phyloP scores from a whole-genome alignment of 2,329 filamentous ascomycete species.

The Bipolaris cookei region DNA sequence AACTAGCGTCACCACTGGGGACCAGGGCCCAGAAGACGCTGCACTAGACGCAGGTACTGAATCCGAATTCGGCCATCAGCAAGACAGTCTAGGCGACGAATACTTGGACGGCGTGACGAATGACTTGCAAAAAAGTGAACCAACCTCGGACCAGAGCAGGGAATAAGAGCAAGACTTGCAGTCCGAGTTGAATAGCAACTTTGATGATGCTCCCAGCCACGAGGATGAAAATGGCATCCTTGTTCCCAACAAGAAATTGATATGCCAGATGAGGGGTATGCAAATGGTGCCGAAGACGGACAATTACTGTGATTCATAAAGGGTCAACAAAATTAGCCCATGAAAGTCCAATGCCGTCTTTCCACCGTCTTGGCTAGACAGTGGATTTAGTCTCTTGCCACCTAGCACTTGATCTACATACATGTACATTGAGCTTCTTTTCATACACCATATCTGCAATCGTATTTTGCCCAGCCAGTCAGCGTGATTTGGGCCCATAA shows the following conservation, averaged over 20 bases:
- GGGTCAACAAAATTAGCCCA: background rate
- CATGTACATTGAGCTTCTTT: too few species aligned
- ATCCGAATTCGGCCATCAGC: background rate
- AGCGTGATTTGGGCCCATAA: too few species aligned
- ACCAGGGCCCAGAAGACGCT: background rate
- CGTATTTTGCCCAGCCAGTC: too few species aligned
- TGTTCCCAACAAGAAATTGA: background rate
- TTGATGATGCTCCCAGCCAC: background rate
- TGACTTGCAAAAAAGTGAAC: background rate
- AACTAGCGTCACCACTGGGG: background rate
- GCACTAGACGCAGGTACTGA: constrained; percentile 6
- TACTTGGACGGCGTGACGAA: background rate
- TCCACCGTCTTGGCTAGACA: background rate
- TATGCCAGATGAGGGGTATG: background rate
- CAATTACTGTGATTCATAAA: background rate
- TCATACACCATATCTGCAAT: too few species aligned
- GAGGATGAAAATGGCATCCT: background rate
- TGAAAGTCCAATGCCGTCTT: background rate
- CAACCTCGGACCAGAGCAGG: background rate
- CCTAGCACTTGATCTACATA: background rate
- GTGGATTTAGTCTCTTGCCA: background rate
- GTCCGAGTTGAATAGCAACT: background rate
- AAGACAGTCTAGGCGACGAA: background rate
- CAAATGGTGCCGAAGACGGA: background rate
- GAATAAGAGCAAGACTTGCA: background rate